These are phyloP conservation scores for Aspergillus avenaceus DNA, from an alignment of 495 filamentous ascomycete genomes.

Conservation along the genomic window DNA sequence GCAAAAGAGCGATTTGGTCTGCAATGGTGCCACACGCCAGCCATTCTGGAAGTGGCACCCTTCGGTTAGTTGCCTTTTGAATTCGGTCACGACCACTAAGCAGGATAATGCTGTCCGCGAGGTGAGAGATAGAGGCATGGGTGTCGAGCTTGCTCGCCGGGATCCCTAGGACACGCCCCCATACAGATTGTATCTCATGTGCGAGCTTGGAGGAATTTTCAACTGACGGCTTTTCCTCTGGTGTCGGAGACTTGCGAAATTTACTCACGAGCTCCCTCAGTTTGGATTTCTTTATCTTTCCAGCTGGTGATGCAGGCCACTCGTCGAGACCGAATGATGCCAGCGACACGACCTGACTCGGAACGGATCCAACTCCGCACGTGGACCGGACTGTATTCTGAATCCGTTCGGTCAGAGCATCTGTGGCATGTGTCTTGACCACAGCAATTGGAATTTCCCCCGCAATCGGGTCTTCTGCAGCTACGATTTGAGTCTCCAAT, in stretches of 20 bases:
- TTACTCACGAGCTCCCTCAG: background rate
- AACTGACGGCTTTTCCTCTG: background rate
- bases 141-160: background rate
- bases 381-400: conserved; percentile 19
- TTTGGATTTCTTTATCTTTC: conserved; percentile 24
- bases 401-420: conserved; percentile 10
- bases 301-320: conserved; percentile 33
- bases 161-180: background rate
- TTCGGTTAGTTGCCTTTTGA: background rate
- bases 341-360: conserved; percentile 28
- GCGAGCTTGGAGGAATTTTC: background rate
- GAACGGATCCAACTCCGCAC: conserved; percentile 31
- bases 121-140: background rate
- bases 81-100: background rate
- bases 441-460: conserved; percentile 23
- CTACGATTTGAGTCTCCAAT: conserved; percentile 18
- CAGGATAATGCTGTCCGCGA: conserved; percentile 3
- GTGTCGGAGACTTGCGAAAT: background rate
- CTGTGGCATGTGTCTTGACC: conserved; percentile 4
- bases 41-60: background rate
- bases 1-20: background rate
- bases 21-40: background rate
- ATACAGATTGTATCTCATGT: background rate
- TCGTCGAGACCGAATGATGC: conserved; percentile 23
- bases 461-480: conserved; percentile 12